Conservation (phyloP, 257 asterid genomes). For the Solanum corneliomulleri region DNA sequence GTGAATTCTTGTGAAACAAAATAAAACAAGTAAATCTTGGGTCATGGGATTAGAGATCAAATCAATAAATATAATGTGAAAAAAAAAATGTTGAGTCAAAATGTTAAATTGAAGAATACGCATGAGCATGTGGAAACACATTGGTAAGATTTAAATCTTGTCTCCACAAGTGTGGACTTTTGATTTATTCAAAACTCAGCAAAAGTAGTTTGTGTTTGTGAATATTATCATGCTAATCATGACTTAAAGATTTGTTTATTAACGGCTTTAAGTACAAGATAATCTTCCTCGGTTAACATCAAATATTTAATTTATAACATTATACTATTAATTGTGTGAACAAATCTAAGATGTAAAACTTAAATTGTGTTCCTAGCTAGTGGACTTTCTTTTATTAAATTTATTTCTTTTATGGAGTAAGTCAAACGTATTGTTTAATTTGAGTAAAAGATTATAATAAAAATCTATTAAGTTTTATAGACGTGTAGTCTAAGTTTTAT, state of each 20-base stretch:
- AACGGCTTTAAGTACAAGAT: neutral
- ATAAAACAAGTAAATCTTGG: neutral
- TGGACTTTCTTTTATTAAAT: neutral
- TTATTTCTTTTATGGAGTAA: neutral
- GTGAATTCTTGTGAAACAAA: neutral
- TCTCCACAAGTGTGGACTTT: conserved; percentile 10
- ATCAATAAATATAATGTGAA: neutral
- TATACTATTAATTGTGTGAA: neutral
- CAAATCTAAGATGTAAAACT: neutral
- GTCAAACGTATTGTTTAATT: neutral
- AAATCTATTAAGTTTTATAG: neutral
- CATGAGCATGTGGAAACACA: conserved; percentile 29
- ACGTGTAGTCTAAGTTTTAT: neutral
- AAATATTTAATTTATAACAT: neutral
- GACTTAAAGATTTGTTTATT: neutral
- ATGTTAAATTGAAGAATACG: neutral
- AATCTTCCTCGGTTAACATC: neutral
- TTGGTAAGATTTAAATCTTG: conserved; percentile 27
- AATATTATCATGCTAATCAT: neutral
- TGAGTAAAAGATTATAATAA: neutral
- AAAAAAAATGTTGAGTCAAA: neutral
- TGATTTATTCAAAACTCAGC: neutral
- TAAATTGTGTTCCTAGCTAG: neutral
- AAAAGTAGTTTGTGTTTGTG: neutral
- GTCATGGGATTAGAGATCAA: neutral